Evolutionary conservation across 192 early-diverging fungal genomes (phyloP).

Genomic region (Piromyces finnis): DNA sequence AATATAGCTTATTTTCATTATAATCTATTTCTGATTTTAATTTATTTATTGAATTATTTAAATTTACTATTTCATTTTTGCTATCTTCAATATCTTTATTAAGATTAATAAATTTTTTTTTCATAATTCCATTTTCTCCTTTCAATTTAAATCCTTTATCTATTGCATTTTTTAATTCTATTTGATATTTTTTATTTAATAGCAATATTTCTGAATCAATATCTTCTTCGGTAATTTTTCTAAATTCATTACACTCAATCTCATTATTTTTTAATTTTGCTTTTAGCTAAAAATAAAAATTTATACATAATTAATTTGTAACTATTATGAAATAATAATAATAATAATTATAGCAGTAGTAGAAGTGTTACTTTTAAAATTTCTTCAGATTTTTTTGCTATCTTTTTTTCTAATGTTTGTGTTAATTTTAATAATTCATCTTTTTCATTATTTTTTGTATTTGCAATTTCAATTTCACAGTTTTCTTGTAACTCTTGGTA

Average conservation of each 20-base stretch:
- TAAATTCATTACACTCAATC: conserved; percentile 10
- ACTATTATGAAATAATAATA: too few species aligned
- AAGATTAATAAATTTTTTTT: conserved; percentile 11
- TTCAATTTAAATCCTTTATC: conserved; percentile 12
- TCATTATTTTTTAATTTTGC: background rate
- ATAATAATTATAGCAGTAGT: too few species aligned
- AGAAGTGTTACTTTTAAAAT: conserved; percentile 21
- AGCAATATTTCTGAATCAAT: conserved; percentile 19
- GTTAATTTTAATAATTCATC: conserved; percentile 13
- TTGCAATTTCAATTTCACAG: conserved; percentile 22
- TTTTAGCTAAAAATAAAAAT: background rate
- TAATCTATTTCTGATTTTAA: conserved; percentile 19
- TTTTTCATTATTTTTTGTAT: conserved; percentile 10
- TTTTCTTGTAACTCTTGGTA: conserved; percentile 12
- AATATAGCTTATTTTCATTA: conserved; percentile 24
- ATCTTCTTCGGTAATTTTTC: conserved; percentile 8
- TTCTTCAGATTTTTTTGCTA: conserved; percentile 18
- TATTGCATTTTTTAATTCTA: conserved; percentile 16
- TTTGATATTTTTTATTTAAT: conserved; percentile 18
- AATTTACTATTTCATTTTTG: conserved; percentile 18
- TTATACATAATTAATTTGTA: too few species aligned
- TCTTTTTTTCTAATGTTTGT: conserved; percentile 14
- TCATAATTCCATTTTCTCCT: conserved; percentile 21
- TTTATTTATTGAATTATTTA: conserved; percentile 14
- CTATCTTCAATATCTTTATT: conserved; percentile 26